Evolutionary conservation across 2,329 filamentous ascomycete species (phyloP), one percentile per base, ranked within the genome.

Genomic region (Aspergillus oerlinghausenensis): DNA sequence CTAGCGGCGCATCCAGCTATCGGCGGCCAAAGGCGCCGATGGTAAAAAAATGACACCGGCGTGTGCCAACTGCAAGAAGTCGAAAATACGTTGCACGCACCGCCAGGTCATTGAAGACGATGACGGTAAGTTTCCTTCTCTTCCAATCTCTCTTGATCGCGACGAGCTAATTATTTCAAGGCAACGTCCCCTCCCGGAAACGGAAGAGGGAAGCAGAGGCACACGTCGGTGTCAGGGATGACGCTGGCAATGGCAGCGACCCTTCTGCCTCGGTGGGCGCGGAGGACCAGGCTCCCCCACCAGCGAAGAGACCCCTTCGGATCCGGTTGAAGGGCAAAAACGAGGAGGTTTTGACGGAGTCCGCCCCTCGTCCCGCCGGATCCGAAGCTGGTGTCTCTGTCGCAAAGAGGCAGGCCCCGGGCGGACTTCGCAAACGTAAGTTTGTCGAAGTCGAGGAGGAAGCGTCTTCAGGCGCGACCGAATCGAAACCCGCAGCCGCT

Each of bases 71-170:
- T 70, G 68, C 52, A 65, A 60, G 19, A 58, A 42, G 43, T 62
- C 60, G 53, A 71, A 69, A 62, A 63, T 64, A 57, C 64, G 65
- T 35, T 70, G 68, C 58, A 55, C 28, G 11, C 68, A 70, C 45
- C 61, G 63, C 49, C 57, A 49, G 7, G 29, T 49, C 23, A 43
- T 54, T 1, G 51, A 50, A 28, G 47, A 52, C 35, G 19, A 32
- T 21, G 35, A 54, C 19, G 38, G n/a, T 21, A 11, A 8, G 43
- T 26, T 8, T n/a, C 23, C 32, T 26, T 8, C 10, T 25, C 10
- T 25, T 14, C 43, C 23, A 23, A 8, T 23, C 14, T 23, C 21
- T 47, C 23, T 26, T 47, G 19, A 25, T 47, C 19, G 11, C 43
- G 23, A 25, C 11, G 21, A 32, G 45, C 38, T 38, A 32, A 4